phyloP scores from a whole-genome alignment of 176 grass and related monocot species.

The Tuctoria greenei region DNA sequence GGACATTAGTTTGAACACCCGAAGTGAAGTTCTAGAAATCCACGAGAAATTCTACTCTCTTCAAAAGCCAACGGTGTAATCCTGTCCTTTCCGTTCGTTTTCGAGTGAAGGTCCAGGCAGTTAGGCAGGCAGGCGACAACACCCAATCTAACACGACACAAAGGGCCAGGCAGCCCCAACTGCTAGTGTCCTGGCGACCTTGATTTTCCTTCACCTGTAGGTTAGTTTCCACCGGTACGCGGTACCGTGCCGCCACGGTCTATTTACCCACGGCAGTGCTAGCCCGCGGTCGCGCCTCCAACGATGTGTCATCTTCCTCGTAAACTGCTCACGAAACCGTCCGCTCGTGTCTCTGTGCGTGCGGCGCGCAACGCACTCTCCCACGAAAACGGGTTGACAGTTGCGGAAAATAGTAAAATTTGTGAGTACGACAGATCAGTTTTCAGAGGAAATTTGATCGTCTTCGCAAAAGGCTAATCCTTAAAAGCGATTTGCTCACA shows the following conservation, averaged over 20 bases:
- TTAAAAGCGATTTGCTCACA: background rate
- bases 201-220: background rate
- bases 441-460: background rate
- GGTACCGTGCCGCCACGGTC: no score
- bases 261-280: no score
- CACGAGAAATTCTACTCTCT: background rate
- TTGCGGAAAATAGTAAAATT: background rate
- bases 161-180: background rate
- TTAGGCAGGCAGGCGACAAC: background rate
- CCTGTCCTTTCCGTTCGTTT: background rate
- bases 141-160: background rate
- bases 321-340: constrained; percentile 10
- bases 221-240: background rate
- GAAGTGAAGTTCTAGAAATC: background rate
- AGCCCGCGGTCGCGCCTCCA: no score
- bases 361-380: no score
- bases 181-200: background rate
- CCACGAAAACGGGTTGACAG: background rate
- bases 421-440: background rate
- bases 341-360: no score
- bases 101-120: background rate
- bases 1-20: background rate
- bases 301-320: background rate
- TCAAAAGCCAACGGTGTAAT: background rate
- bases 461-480: background rate